phyloP scores from a whole-genome alignment of 306 rosid species.

The Purshia tridentata region DNA sequence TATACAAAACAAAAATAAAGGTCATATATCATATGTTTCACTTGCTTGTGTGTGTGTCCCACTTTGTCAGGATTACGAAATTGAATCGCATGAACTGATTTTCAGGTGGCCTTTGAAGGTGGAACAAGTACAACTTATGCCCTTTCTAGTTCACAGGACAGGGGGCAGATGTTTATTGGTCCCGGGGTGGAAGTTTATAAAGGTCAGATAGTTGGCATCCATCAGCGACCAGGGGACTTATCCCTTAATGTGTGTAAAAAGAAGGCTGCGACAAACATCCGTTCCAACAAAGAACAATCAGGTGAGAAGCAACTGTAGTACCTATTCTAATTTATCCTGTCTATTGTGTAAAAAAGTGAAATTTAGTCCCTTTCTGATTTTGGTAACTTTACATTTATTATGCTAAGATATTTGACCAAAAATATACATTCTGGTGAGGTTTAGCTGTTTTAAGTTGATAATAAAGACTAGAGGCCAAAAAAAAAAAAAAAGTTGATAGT shows the following conservation, averaged over 20 bases:
- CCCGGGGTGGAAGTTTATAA: constrained; percentile 84
- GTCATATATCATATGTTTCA: not conserved
- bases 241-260: constrained; percentile 92
- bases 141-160: constrained; percentile 82
- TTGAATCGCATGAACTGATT: constrained; percentile 23
- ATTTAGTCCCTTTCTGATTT: not conserved
- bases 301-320: constrained; percentile 50
- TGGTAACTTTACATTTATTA: not conserved
- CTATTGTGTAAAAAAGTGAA: not conserved
- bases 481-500: not conserved
- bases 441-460: not conserved
- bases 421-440: not conserved
- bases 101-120: constrained; percentile 95
- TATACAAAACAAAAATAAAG: not conserved
- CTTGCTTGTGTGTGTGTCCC: not conserved
- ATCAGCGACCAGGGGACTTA: constrained; percentile 95
- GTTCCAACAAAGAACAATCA: constrained; percentile 91
- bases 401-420: not conserved
- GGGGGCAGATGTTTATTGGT: constrained; percentile 87
- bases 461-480: not conserved
- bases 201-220: constrained; percentile 95
- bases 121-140: constrained; percentile 93
- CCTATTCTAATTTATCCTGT: not conserved
- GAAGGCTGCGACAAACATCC: constrained; percentile 94
- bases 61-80: not conserved